These are phyloP conservation scores for Diplodia corticola DNA, from an alignment of 2,329 filamentous ascomycete species.

Conservation along the genomic window DNA sequence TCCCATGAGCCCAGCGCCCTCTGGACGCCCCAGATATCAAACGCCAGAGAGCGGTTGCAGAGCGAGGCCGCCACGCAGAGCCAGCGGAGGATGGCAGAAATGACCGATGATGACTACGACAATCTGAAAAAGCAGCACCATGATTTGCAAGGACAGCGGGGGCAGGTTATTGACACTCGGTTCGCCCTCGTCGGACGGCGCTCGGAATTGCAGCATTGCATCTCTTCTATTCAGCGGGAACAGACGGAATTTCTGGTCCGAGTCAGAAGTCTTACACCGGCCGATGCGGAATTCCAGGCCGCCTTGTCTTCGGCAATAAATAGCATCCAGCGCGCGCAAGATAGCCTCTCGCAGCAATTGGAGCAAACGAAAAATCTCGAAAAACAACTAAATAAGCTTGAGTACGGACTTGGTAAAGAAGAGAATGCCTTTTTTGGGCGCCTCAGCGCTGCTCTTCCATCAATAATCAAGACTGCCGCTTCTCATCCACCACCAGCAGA, in stretches of 20 bases:
- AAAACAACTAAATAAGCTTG: neutral
- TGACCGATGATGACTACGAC: neutral
- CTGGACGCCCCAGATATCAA: neutral
- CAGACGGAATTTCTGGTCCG: neutral
- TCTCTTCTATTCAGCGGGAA: neutral
- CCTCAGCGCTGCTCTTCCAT: neutral
- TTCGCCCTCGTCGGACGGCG: neutral
- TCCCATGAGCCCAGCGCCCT: neutral
- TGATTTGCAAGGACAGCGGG: neutral
- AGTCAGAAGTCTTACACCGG: neutral
- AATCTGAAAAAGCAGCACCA: neutral
- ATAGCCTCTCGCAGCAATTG: neutral
- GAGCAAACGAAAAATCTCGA: neutral
- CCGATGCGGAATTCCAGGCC: too few relatives aligned
- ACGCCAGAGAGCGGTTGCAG: neutral
- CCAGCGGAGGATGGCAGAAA: neutral
- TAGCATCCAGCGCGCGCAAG: neutral
- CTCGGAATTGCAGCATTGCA: neutral
- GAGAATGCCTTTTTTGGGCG: neutral
- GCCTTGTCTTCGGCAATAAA: neutral
- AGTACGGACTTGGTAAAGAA: constrained; percentile 3
- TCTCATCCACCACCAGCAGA: neutral
- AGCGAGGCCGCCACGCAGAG: neutral
- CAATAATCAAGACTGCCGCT: neutral
- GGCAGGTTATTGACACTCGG: neutral